Base-by-base conservation (phyloP, 2,329 filamentous ascomycete genomes). In the Phoma herbarum region DNA sequence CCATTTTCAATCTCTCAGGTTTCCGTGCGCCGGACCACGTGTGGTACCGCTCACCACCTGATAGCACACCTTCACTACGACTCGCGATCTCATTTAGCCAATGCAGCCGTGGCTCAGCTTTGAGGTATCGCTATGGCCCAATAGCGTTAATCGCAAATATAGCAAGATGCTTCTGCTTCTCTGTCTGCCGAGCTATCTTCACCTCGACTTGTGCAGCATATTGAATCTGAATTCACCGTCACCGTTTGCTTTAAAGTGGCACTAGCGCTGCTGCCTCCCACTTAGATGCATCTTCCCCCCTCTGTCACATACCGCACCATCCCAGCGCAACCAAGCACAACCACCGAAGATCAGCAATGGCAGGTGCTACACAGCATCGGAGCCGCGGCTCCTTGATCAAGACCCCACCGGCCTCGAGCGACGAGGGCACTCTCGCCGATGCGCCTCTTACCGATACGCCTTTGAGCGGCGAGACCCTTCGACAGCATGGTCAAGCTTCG, bases 221-320 rank as follows among this genome's bases (percentile, higher is more conserved):
- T 18, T 22, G 18, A 25, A 6, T 4, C 14, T 5, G 7, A 48
- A 25, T 2, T 43, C 18, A 9, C 49, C 22, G 5, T 45, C 43
- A 45, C 56, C 29, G 49, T 53, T 57, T 53, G 49, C 50, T 37
- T 14, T 20, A 11, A 11, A 10, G 4, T 33, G 22, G 56, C 18
- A 37, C 14, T 49, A 52, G 49, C 44, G 48, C 39, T 25, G 37
- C 25, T 51, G 44, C 56, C 39, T 42, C 14, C 5, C 33, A 14
- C 23, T 26, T 31, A 47, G 23, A 12, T 42, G n/a, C 25, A 4
- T 12, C 31, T 52, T 46, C 29, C 20, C 26, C 9, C 23, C 5
- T 3, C 16, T 23, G 16, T 37, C 22, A 22, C 0, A 12, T 29
- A 12, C 7, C 28, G 2, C 29, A 12, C 18, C 6, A 26, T 12